phyloP scores from a whole-genome alignment of 768 basidiomycete species.

The Pleurotus citrinopileatus region DNA sequence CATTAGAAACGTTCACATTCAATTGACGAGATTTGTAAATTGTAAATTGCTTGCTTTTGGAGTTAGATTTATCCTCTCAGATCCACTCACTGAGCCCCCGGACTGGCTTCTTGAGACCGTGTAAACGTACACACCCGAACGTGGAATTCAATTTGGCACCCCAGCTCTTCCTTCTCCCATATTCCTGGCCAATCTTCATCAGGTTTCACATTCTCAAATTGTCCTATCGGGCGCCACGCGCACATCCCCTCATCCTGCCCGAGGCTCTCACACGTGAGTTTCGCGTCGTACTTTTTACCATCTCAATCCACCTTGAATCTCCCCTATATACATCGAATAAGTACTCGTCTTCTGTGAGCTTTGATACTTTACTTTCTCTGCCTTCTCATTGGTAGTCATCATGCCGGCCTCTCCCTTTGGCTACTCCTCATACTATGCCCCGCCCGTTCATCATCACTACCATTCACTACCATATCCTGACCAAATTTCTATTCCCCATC shows the following conservation, averaged over 20 bases:
- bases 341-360: conserved; percentile 6
- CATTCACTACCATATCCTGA: conserved; percentile 23
- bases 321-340: conserved; percentile 3
- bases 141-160: conserved; percentile 10
- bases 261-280: conserved; percentile 10
- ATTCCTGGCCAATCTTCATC: conserved; percentile 17
- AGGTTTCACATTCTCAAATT: conserved; percentile 21
- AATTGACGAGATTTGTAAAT: no score
- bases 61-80: conserved; percentile 1
- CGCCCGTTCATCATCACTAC: conserved; percentile 23
- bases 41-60: no score
- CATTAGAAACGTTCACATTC: background rate
- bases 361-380: background rate
- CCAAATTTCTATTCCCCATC: conserved; percentile 24
- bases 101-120: conserved; percentile 6
- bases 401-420: conserved; percentile 32
- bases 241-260: conserved; percentile 7
- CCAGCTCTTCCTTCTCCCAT: conserved; percentile 11
- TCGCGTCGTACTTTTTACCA: conserved; percentile 9
- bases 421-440: conserved; percentile 32
- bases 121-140: conserved; percentile 7
- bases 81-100: background rate
- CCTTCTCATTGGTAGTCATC: conserved; percentile 11
- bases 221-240: conserved; percentile 21
- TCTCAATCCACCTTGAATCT: background rate